A percentile compares a stretch with the other conserved stretches of the same genome.
These are phyloP conservation scores for Brassica incana DNA, from an alignment of 345 rosid genomes.

Conservation along the genomic window DNA sequence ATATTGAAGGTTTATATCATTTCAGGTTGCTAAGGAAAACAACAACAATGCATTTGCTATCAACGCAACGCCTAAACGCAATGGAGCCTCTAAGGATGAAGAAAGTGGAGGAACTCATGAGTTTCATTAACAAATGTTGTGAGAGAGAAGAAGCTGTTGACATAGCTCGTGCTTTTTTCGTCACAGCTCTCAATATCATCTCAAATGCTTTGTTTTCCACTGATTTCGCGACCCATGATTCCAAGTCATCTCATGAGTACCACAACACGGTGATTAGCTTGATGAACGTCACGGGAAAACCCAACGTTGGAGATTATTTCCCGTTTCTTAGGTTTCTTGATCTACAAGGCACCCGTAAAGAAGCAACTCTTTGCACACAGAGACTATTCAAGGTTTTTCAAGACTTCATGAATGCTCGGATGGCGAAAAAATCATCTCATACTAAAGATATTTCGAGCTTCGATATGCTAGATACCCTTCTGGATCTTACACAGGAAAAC, in stretches of 20 bases:
- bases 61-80: slow-evolving; percentile 11
- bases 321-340: slow-evolving; percentile 45
- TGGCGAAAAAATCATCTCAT: slow-evolving; percentile 17
- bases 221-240: slow-evolving; percentile 40
- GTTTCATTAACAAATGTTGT: slow-evolving; percentile 31
- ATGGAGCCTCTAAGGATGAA: slow-evolving; percentile 23
- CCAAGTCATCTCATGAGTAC: slow-evolving; percentile 36
- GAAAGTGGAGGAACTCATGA: slow-evolving; percentile 33
- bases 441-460: slow-evolving; percentile 23
- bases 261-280: slow-evolving; percentile 33
- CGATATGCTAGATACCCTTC: slow-evolving; percentile 44
- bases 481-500: slow-evolving; percentile 33
- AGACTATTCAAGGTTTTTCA: slow-evolving; percentile 34
- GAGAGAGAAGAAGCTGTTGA: slow-evolving; percentile 38
- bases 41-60: slow-evolving; percentile 1
- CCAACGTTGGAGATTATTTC: slow-evolving; percentile 50
- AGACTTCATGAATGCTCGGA: slow-evolving; percentile 30
- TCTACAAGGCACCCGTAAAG: slow-evolving; percentile 40
- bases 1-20: neutral
- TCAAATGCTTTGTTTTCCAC: slow-evolving; percentile 50
- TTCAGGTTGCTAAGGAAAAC: slow-evolving; percentile 30
- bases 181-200: slow-evolving; percentile 43
- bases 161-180: slow-evolving; percentile 46
- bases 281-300: slow-evolving; percentile 46
- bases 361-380: slow-evolving; percentile 11